Base-by-base conservation (phyloP, 352 stramenopile species). In the Phytophthora podocarpi region DNA sequence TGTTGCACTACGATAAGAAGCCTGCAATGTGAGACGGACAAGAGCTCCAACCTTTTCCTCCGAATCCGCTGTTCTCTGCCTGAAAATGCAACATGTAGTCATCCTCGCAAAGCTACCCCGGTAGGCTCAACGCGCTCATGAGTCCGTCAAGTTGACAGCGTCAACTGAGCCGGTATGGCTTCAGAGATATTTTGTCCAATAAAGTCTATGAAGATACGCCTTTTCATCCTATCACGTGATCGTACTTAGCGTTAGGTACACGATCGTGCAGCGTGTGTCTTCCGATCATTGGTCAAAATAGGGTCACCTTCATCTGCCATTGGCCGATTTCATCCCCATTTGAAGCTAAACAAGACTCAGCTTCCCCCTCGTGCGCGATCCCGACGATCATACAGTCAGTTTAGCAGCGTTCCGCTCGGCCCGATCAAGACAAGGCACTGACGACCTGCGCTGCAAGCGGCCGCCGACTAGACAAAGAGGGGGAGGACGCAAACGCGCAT, bases 231-330 rank as follows among this genome's bases (percentile, higher is more conserved):
- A 51, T 52, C 26, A 20, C 16, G 18, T 6, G 3, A 12, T 31
- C 41, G 30, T 7, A 54, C 48, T 51, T 47, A 59, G 16, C n/a
- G n/a, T 0, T 2, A 31, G 13, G 4, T n/a, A 12, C 21, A 42
- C 39, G 57, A 56, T 67, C 42, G 35, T 9, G 34, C 32, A 24
- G 68, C 68, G 64, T 78, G 71, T 80, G 71, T 63, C 71, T 59
- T 43, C 36, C 16, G 27, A 5, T 32, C 20, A 76, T 80, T 80
- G 71, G 67, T 20, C 7, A 20, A 69, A 76, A 74, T 13, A 20
- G 5, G 2, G 24, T 41, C 32, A 15, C 4, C 13, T 8, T 23
- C 11, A 24, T 20, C 4, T 20, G 1, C 15, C 3, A 70, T 69
- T 70, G 55, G 56, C 18, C 26, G 9, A 58, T 46, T 53, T 36